Evolutionary conservation across 768 basidiomycete genomes (phyloP).

Genomic region (Boletus reticulatus): DNA sequence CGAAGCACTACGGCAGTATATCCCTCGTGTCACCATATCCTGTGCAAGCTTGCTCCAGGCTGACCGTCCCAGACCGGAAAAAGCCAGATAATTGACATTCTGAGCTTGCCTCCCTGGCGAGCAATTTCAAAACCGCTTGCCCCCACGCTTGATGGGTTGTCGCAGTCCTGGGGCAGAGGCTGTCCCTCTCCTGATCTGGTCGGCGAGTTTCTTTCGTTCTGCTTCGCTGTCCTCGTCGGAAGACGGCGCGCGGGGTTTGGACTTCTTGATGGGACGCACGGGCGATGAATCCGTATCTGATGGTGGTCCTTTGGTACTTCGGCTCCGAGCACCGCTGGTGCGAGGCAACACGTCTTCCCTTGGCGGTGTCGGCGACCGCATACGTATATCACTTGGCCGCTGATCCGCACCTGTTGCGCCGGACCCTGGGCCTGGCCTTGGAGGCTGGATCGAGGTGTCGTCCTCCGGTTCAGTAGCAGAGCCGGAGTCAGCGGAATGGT

Average conservation of each 20-base stretch:
- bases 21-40: conserved; percentile 10
- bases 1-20: not conserved
- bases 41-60: not conserved
- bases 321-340: conserved; percentile 19
- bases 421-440: not conserved
- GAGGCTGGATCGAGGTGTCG: conserved; percentile 2
- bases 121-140: conserved; percentile 61
- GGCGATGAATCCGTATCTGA: conserved; percentile 55
- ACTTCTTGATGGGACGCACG: conserved; percentile 47
- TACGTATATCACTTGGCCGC: conserved; percentile 9
- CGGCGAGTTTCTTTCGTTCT: conserved; percentile 43
- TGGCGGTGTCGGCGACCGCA: conserved; percentile 22
- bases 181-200: conserved; percentile 40
- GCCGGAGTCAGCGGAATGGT: conserved; percentile 13
- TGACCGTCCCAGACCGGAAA: not conserved
- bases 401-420: conserved; percentile 8
- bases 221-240: conserved; percentile 62
- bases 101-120: not conserved
- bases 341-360: conserved; percentile 4
- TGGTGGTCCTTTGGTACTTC: conserved; percentile 24
- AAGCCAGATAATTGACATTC: not conserved
- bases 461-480: conserved; percentile 33
- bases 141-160: conserved; percentile 76
- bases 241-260: conserved; percentile 35
- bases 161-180: conserved; percentile 50